Evolutionary conservation across 257 asterid genomes (phyloP), one percentile per base, ranked within the genome.

Genomic region (Jacaranda mimosifolia): DNA sequence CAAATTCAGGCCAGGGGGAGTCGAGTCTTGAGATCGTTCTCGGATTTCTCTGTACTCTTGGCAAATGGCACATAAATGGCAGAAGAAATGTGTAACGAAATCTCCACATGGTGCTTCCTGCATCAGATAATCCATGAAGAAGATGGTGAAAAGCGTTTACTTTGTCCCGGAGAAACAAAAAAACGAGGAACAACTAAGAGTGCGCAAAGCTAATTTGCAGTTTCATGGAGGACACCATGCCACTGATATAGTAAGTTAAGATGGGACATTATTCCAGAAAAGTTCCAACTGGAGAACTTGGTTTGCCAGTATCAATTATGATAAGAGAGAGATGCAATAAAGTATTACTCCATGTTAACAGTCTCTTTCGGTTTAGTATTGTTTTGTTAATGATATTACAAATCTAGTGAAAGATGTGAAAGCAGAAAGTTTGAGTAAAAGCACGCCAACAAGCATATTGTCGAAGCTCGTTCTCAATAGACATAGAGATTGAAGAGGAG

Each of bases 81-180:
- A 94, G 89, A 82, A 92, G 79, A 88, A 88, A 86, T 94, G 98
- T 2, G 98, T 92, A 69, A 85, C 42, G 36, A 90, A 89, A 81
- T 94, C 98, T 81, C 97, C 97, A 40, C 98, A 94, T 7, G 98
- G 98, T 45, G 97, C 97, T 85, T 92, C 97, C 98, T 94, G 83
- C 78, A 76, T 58, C 35, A 68, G 53, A 76, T 48, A 53, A 58
- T 74, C 63, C 75, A 76, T 8, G 32, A 73, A 9, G 21, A 72
- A 69, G 13, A 70, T 42, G 21, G 18, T 49, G 53, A 35, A 18
- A 39, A 18, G 48, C 4, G 21, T 48, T 66, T 42, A 15, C 43
- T 46, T 68, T 9, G 15, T 36, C 10, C 45, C n/a, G n/a, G n/a
- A 32, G 7, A 0, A 60, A 51, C 32, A 21, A n/a, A n/a, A n/a